Evolutionary conservation across 208 protist genomes (phyloP), one percentile per base, ranked within the genome.

Genomic region (Naegleria fowleri): DNA sequence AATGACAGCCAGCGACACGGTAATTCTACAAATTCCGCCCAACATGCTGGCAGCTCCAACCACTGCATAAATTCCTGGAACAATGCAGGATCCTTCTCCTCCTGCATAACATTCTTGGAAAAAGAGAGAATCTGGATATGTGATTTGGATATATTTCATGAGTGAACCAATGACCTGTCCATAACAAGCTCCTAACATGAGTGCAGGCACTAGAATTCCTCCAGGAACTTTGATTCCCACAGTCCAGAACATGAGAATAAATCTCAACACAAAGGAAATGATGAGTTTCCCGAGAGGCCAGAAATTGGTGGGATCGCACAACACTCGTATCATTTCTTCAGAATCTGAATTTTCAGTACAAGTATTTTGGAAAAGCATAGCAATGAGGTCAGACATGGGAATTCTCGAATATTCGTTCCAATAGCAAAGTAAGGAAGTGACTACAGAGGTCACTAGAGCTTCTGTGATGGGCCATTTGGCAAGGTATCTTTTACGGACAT

Each of bases 1-100:
- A 91, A 98, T 98, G 79, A 98, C 96, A 79, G 96, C 96, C 85
- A 98, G 95, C n/a, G 96, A 96, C 92, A 98, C 96, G 15, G 96
- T 97, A 93, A 98, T 95, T 84, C 97, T 96, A 52, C 96, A 97
- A 11, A 96, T 97, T 25, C 97, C 97, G 36, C 94, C 96, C 79
- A 98, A 95, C 90, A 98, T 97, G 39, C 95, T 94, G 13, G 95
- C 96, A 40, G 97, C 97, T 75, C 97, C 97, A 86, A 98, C 97
- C 16, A 98, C 93, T 9, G 97, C 97, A 90, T 97, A 98, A 7
- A 97, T 92, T 40, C 97, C 97, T 0, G 96, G 96, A 92, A 97
- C 96, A 94, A 97, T 95, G 76, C 89, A 90, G 97, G 92, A 51
- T 94, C 93, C 38, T 94, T 93, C 38, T 91, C 43, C 41, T 88